Evolutionary conservation across 495 filamentous ascomycete species (phyloP).

Genomic region (Hyphodiscus hymeniophilus): DNA sequence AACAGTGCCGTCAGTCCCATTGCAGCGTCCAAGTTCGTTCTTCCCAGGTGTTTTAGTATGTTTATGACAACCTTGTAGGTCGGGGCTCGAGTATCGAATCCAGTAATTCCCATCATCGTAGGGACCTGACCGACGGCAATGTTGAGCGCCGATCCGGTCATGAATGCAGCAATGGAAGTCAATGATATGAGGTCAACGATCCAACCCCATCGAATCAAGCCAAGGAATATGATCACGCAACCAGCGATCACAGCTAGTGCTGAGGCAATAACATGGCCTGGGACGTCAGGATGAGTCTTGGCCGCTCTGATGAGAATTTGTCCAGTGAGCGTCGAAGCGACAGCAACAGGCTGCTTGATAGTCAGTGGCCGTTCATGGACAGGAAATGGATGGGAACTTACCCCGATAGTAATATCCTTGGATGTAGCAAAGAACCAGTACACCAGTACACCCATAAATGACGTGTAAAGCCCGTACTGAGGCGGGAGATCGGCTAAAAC

Average conservation of each 20-base stretch:
- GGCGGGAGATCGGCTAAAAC: slow-evolving; percentile 67
- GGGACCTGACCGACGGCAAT: slow-evolving; percentile 87
- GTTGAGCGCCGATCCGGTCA: slow-evolving; percentile 93
- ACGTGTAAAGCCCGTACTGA: slow-evolving; percentile 89
- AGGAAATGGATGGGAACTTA: slow-evolving; percentile 40
- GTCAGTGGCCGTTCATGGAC: slow-evolving; percentile 1
- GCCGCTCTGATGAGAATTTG: slow-evolving; percentile 60
- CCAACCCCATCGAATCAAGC: slow-evolving; percentile 74
- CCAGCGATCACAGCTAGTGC: slow-evolving; percentile 75
- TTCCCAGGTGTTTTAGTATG: slow-evolving; percentile 66
- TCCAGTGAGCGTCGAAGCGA: slow-evolving; percentile 86
- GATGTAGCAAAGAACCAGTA: slow-evolving; percentile 99
- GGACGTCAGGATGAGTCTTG: slow-evolving; percentile 48
- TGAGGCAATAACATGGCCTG: slow-evolving; percentile 59
- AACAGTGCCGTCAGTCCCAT: slow-evolving; percentile 80
- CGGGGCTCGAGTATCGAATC: slow-evolving; percentile 63
- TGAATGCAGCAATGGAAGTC: slow-evolving; percentile 88
- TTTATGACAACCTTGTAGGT: slow-evolving; percentile 86
- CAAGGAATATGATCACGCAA: slow-evolving; percentile 72
- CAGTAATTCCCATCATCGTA: slow-evolving; percentile 67
- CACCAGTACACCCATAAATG: slow-evolving; percentile 91
- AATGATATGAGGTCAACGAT: slow-evolving; percentile 95
- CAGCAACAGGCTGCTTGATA: slow-evolving; percentile 70
- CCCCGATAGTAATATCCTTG: slow-evolving; percentile 98
- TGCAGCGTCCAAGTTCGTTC: slow-evolving; percentile 68